Evolutionary conservation across 2,329 filamentous ascomycete genomes (phyloP).

Genomic region (Stagonosporopsis chrysanthemi): DNA sequence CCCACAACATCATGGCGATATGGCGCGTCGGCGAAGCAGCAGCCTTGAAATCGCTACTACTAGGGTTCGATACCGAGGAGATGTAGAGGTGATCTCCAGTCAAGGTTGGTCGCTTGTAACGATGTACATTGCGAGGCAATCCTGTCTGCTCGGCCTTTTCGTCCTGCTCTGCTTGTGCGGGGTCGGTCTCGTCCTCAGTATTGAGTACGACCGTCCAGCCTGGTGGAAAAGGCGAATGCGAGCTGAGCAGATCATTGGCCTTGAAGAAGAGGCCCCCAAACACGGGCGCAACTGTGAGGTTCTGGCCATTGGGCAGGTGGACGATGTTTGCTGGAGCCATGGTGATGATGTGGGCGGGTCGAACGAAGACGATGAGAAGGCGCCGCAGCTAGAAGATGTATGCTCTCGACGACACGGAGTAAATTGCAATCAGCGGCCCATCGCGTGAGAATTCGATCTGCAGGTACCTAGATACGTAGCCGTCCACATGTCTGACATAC

Average conservation of each 20-base stretch:
- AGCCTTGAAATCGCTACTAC: slow-evolving; percentile 79
- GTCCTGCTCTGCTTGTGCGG: slow-evolving; percentile 46
- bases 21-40: slow-evolving; percentile 82
- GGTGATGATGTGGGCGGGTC: slow-evolving; percentile 40
- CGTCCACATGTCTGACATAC: slow-evolving; percentile 2
- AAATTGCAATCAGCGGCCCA: slow-evolving; percentile 24
- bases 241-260: slow-evolving; percentile 73
- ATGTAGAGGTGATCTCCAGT: slow-evolving; percentile 86
- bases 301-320: slow-evolving; percentile 87
- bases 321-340: slow-evolving; percentile 60
- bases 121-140: slow-evolving; percentile 59
- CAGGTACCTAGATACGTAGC: slow-evolving; percentile 10
- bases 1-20: slow-evolving; percentile 96
- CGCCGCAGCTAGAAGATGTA: background rate
- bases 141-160: slow-evolving; percentile 41
- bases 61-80: slow-evolving; percentile 87
- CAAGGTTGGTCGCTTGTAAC: slow-evolving; percentile 78
- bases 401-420: background rate
- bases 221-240: slow-evolving; percentile 74
- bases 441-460: slow-evolving; percentile 26
- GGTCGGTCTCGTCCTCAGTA: slow-evolving; percentile 61
- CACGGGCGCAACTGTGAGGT: slow-evolving; percentile 79
- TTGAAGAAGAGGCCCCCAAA: slow-evolving; percentile 95
- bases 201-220: slow-evolving; percentile 92
- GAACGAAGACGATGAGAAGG: slow-evolving; percentile 6